Base-by-base conservation (phyloP, 495 filamentous ascomycete species). In the Penicillium antarcticum region DNA sequence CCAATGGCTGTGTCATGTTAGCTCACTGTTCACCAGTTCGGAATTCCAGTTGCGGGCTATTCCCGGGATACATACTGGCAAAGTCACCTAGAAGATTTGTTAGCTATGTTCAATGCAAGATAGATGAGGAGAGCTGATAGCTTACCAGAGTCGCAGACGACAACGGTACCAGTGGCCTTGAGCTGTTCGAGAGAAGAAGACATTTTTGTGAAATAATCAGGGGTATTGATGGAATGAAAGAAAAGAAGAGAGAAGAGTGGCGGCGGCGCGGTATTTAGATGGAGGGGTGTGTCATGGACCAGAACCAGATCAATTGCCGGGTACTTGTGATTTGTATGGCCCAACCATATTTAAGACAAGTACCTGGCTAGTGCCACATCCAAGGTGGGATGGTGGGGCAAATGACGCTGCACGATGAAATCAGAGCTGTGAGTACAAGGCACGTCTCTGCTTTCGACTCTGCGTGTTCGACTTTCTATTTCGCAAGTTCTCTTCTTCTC, bases 101-200 rank as follows among this genome's bases (percentile, higher is more conserved):
- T 52, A 65, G 62, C 52, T 45, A 29, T 31, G 32, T 57, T 58
- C 56, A 19, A 47, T 48, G 39, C 33, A 51, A 43, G 39, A 38
- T 33, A 43, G 39, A 38, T 33, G 43, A 33, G 26, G 41, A 6
- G 5, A 24, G 16, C 40, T 17, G 17, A 18, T 37, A 57, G 64
- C 83, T 86, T 87, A 85, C 92, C 94, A 71, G 91, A 95, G 78
- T 97, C 94, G 73, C 90, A 92, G 71, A 97, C 91, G 65, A 97
- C 92, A 50, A 88, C 89, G 58, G 94, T 98, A 83, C 94, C 95
- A 67, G 88, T 76, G 73, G 88, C 85, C 80, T 98, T 98, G 63
- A 98, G 82, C 78, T 97, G 91, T 62, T 97, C 94, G 53, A 98
- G 85, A 75, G 92, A 89, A 73, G 68, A 86, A 65, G 88, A 70